Evolutionary conservation across 805 yeast genomes (phyloP), one percentile per base, ranked within the genome.

Genomic region (Komagataella pseudopastoris): DNA sequence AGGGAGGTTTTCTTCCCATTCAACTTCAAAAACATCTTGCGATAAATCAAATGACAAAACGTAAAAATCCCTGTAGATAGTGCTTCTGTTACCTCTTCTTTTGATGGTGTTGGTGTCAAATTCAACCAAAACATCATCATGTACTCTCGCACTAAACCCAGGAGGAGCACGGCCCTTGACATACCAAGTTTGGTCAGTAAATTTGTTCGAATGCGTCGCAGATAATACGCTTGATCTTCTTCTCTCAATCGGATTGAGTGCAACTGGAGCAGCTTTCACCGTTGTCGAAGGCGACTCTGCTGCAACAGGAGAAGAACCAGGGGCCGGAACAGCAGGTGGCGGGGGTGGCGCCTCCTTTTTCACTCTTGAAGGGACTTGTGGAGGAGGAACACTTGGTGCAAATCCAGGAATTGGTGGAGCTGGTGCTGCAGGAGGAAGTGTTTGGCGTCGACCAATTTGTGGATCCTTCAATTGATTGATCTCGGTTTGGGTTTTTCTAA

Each of bases 1-100:
- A 5, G 39, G 39, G 14, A 30, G 3, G 14, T 14, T 30, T 10
- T 61, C 57, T 45, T 81, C 82, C 59, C 71, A 88, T 20, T 74
- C 71, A 4, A 85, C 66, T 49, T 81, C 80, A 55, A 88, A 66
- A 1, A 77, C 67, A 3, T 81, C 69, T 57, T 83, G 88, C 1
- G 93, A 77, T 56, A 83, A 80, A 61, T 87, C 95, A 54, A 77
- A 80, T 63, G 80, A 83, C 45, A 89, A 65, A 12, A 88, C 71
- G 60, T 87, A 88, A 56, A 85, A 80, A 56, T 84, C 89, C 51
- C 84, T 72, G 55, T 76, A 70, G 4, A 71, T 66, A 6, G 75
- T 66, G 2, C 54, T 56, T 46, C 79, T 68, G 22, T 78, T 77
- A 10, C 78, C 78, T 56, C 96, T 76, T 59, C 84, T 85, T 12